phyloP scores from a whole-genome alignment of 345 rosid species.

The Aethionema arabicum region DNA sequence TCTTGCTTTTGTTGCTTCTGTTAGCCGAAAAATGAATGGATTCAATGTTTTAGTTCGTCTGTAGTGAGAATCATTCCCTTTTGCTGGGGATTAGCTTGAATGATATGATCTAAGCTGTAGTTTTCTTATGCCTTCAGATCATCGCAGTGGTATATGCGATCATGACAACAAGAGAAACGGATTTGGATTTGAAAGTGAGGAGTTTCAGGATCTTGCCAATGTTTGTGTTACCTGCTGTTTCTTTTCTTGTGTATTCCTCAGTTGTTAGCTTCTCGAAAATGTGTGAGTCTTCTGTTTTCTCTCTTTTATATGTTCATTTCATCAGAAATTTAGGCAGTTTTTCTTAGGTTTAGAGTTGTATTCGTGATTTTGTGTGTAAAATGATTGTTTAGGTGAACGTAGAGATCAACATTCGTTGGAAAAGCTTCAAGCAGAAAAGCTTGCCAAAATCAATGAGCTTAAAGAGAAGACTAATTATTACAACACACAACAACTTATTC shows the following conservation, averaged over 20 bases:
- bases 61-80: not conserved
- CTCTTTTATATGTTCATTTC: not conserved
- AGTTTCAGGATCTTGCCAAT: constrained; percentile 64
- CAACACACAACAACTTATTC: constrained; percentile 83
- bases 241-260: constrained; percentile 48
- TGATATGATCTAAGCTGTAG: constrained; percentile 1
- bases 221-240: constrained; percentile 65
- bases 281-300: constrained; percentile 47
- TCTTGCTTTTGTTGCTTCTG: not conserved
- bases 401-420: constrained; percentile 77
- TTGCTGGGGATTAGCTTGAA: not conserved
- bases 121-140: constrained; percentile 36
- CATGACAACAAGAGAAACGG: constrained; percentile 59
- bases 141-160: constrained; percentile 73
- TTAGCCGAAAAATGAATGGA: not conserved
- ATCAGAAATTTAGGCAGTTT: not conserved
- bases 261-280: constrained; percentile 55
- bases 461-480: constrained; percentile 93
- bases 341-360: not conserved
- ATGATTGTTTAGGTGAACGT: constrained; percentile 60
- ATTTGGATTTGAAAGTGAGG: constrained; percentile 69
- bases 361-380: constrained; percentile 1
- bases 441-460: constrained; percentile 83
- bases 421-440: constrained; percentile 75
- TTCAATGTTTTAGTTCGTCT: constrained; percentile 5